These are phyloP conservation scores for Chondrostereum purpureum DNA, from an alignment of 1,284 basidiomycete genomes.

Conservation along the genomic window DNA sequence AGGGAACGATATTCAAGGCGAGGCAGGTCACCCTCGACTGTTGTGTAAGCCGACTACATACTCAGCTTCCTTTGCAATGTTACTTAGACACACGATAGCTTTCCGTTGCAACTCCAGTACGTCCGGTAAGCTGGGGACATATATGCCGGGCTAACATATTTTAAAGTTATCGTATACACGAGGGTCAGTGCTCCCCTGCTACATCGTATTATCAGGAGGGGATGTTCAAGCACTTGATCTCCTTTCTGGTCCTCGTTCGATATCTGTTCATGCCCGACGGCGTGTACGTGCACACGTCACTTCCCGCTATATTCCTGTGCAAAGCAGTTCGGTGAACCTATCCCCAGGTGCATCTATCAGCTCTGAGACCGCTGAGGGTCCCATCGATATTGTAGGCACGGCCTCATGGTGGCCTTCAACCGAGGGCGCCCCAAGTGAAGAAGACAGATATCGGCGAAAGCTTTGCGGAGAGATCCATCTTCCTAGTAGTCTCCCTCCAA, in stretches of 20 bases:
- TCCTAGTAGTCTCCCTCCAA: neutral
- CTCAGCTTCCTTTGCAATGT: neutral
- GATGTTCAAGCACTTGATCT: conserved; percentile 1
- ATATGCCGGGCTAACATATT: neutral
- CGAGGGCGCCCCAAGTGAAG: neutral
- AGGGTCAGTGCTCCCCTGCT: neutral
- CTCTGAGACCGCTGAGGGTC: no score
- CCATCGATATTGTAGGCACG: neutral
- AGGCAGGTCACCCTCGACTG: neutral
- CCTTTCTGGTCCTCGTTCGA: neutral
- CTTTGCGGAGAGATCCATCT: conserved; percentile 1
- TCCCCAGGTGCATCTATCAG: no score
- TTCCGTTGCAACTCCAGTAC: neutral
- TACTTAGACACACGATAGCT: neutral
- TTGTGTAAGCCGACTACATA: neutral
- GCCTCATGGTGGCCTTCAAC: conserved; percentile 2
- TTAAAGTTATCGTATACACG: conserved; percentile 3
- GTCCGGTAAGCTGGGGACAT: neutral
- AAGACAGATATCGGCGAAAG: neutral
- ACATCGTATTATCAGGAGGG: neutral
- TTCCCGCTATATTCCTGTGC: neutral
- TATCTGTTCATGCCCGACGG: conserved; percentile 23
- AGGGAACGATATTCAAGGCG: neutral
- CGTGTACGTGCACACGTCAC: conserved; percentile 27
- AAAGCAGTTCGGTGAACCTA: neutral